A percentile compares a stretch with the other conserved stretches of the same genome.
phyloP scores from a whole-genome alignment of 1,284 basidiomycete species.

The Heterobasidion parviporum region DNA sequence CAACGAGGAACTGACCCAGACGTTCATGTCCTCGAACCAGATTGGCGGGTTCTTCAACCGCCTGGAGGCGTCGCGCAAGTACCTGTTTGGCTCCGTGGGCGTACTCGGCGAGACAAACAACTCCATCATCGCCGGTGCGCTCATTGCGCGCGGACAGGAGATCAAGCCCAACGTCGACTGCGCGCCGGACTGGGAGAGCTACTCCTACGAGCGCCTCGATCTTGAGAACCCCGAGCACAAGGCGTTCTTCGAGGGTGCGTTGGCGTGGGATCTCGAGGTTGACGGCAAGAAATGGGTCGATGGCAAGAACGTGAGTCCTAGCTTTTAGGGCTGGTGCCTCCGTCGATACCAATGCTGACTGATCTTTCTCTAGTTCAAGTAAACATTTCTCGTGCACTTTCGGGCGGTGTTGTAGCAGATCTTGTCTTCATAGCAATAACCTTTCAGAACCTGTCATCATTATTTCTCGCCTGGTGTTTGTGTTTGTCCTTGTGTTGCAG shows the following conservation, averaged over 20 bases:
- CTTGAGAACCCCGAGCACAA: constrained; percentile 65
- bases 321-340: neutral
- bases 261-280: constrained; percentile 86
- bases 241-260: constrained; percentile 82
- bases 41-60: constrained; percentile 96
- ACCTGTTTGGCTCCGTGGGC: constrained; percentile 89
- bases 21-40: constrained; percentile 89
- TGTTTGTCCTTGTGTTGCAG: neutral
- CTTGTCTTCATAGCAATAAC: neutral
- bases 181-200: constrained; percentile 93
- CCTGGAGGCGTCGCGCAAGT: constrained; percentile 90
- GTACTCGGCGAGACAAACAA: constrained; percentile 82
- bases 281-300: constrained; percentile 84
- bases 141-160: constrained; percentile 79
- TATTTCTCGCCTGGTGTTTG: neutral
- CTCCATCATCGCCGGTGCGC: constrained; percentile 69
- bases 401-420: neutral
- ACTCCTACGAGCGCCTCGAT: constrained; percentile 72
- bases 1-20: constrained; percentile 87
- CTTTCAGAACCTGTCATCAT: constrained; percentile 1
- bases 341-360: neutral
- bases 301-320: constrained; percentile 64
- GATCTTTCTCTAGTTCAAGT: constrained; percentile 9
- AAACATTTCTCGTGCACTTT: neutral
- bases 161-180: constrained; percentile 64